Evolutionary conservation across 768 basidiomycete species (phyloP), one percentile per base, ranked within the genome.

Genomic region (Chiua virens): DNA sequence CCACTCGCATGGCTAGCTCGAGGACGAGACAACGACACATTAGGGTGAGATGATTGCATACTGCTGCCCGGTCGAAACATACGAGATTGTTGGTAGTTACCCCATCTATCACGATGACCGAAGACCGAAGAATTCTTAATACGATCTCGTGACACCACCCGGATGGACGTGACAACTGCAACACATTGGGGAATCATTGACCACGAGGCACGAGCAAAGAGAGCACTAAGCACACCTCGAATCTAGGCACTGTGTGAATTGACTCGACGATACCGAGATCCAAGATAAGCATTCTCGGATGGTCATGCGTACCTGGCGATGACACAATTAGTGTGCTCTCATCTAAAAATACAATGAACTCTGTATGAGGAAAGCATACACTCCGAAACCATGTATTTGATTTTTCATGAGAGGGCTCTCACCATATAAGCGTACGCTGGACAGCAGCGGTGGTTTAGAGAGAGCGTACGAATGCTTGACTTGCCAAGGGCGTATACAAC

Each of bases 391-490:
- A 47, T 35, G 56, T 35, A 59, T 57, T 34, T 13, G 30, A 37
- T 53, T 58, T 56, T 25, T 39, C 49, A 59, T 20, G 8, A 17
- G 50, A 54, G 42, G 43, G 46, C 46, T 45, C 6, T 7, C 28
- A 11, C 8, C 8, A 28, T 28, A 11, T n/a, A n/a, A n/a, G 28
- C 28, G 25, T 28, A 20, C 27, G 25, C n/a, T n/a, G 28, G 28
- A 21, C 20, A 15, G 17, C 18, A 23, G 45, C 17, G 13, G 11
- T 14, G 14, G 32, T 28, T 32, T 15, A 32, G 11, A 14, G 14
- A 32, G 14, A 34, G 6, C 15, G 6, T 17, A 17, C 2, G 14
- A 34, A 34, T 17, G 15, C 6, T 30, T 3, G 7, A 28, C 27
- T 28, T 28, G 7, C 2, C 7, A 7, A 15, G 34, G 4, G 4